phyloP scores from a whole-genome alignment of 2,329 filamentous ascomycete genomes.

The Colletotrichum navitas region DNA sequence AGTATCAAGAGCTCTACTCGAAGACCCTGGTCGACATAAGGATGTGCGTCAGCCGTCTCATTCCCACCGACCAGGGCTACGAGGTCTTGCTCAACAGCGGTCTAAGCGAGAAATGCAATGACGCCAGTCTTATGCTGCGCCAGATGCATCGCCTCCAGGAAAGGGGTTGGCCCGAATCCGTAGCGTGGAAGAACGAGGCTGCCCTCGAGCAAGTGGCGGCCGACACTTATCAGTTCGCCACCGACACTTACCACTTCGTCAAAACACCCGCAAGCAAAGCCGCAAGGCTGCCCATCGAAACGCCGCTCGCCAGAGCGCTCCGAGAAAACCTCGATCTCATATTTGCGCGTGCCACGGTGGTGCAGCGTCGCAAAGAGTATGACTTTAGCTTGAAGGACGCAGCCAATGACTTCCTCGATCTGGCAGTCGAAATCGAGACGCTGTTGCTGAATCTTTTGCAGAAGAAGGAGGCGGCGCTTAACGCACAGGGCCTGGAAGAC shows the following conservation, averaged over 20 bases:
- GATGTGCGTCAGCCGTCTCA: not conserved
- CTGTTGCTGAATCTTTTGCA: not conserved
- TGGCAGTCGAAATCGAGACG: not conserved
- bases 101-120: constrained; percentile 35
- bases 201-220: not conserved
- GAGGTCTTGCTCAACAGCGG: not conserved
- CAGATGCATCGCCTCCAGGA: constrained; percentile 12
- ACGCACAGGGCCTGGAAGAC: not conserved
- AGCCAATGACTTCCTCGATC: not conserved
- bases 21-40: not conserved
- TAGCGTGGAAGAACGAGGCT: not conserved
- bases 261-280: not conserved
- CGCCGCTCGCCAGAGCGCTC: not conserved
- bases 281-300: not conserved
- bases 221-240: not conserved
- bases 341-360: not conserved
- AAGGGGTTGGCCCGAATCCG: not conserved
- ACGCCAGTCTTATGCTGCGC: constrained; percentile 34
- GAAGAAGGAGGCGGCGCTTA: not conserved
- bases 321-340: not conserved
- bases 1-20: not conserved
- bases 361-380: not conserved
- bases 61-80: not conserved
- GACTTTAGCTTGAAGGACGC: not conserved
- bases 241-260: not conserved